Percentiles rank a stretch among this genome's conserved stretches.
Conservation (phyloP, 2,329 filamentous ascomycete genomes). For the Aspergillus neoniger region DNA sequence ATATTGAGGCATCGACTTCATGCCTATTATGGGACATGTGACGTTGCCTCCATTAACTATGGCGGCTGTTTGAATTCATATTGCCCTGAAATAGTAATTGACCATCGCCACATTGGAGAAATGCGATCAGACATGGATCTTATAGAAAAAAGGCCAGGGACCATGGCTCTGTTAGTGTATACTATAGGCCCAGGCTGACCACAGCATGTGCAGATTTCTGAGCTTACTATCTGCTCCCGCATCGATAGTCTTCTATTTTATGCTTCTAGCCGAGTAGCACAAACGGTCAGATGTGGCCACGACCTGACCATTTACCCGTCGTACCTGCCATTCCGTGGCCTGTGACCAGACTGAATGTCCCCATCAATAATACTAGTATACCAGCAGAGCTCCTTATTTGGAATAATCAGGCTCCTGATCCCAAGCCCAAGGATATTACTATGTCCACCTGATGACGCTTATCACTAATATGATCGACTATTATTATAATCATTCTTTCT, state of each 20-base stretch:
- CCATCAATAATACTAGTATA: neutral
- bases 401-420: neutral
- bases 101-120: too few species aligned
- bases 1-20: too few species aligned
- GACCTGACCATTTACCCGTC: neutral
- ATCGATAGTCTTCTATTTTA: too few species aligned
- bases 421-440: neutral
- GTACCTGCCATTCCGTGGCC: constrained; percentile 2
- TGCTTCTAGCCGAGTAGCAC: neutral
- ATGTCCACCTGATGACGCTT: neutral
- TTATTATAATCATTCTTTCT: neutral
- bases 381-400: neutral
- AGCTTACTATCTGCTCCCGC: too few species aligned
- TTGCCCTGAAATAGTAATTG: too few species aligned
- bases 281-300: neutral
- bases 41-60: too few species aligned
- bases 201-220: neutral
- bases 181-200: too few species aligned
- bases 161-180: too few species aligned
- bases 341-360: neutral
- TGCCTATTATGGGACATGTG: too few species aligned
- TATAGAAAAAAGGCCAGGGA: too few species aligned
- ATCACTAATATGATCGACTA: neutral
- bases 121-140: too few species aligned
- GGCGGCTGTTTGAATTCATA: too few species aligned